Conservation (phyloP, 1,284 basidiomycete genomes). For the Sporisorium graminicola region DNA sequence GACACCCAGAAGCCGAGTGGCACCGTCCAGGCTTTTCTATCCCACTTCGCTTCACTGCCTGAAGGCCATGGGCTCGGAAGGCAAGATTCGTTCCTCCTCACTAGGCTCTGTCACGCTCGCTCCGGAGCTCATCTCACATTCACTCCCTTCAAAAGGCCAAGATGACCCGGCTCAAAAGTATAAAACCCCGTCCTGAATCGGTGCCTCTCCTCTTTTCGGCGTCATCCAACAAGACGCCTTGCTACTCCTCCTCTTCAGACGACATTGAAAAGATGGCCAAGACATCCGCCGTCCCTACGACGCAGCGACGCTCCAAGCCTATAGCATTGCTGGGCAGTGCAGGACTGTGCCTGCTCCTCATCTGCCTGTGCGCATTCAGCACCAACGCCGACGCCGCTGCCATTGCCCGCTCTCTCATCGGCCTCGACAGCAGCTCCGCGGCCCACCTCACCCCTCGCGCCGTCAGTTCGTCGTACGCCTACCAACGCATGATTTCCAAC, state of each 20-base stretch:
- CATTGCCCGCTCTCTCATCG: constrained; percentile 35
- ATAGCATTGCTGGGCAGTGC: constrained; percentile 45
- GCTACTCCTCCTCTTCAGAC: background rate
- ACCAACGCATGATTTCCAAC: constrained; percentile 54
- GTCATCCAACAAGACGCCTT: background rate
- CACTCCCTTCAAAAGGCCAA: background rate
- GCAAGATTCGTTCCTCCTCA: background rate
- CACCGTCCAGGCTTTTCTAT: background rate
- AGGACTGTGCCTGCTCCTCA: constrained; percentile 44
- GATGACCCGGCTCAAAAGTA: constrained; percentile 15
- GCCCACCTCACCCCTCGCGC: constrained; percentile 23
- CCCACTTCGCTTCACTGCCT: background rate
- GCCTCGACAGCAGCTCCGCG: constrained; percentile 14
- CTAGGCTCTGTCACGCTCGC: background rate
- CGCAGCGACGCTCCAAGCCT: constrained; percentile 21
- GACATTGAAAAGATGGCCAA: constrained; percentile 39
- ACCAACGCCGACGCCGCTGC: constrained; percentile 36
- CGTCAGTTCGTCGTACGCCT: constrained; percentile 36
- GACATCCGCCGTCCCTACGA: background rate
- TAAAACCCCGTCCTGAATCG: constrained; percentile 30
- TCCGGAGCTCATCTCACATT: background rate
- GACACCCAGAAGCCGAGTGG: background rate
- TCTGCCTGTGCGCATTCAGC: constrained; percentile 49
- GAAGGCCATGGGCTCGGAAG: background rate
- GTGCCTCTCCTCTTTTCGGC: constrained; percentile 4